Percentiles rank a stretch among this genome's conserved stretches.
Evolutionary conservation across 2,329 filamentous ascomycete genomes (phyloP).

Genomic region (Pseudomassariella vexata): DNA sequence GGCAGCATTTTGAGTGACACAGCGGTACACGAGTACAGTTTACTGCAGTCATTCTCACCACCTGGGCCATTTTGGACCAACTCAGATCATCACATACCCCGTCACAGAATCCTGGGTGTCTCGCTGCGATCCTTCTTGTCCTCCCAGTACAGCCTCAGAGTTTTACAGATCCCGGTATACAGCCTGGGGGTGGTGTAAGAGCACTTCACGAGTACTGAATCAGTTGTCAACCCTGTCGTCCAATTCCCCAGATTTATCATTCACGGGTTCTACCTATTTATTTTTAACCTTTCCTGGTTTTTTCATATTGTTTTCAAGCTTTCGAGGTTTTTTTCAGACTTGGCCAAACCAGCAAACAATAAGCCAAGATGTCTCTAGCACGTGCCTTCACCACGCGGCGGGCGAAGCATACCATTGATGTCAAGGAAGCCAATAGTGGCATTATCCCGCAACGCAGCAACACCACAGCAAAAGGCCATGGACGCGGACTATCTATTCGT

Average conservation of each 20-base stretch:
- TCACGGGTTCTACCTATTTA: too few relatives aligned
- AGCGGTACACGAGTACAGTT: constrained; percentile 8
- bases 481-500: constrained; percentile 41
- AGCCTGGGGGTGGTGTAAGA: too few relatives aligned
- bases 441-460: constrained; percentile 41
- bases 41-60: constrained; percentile 1
- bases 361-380: constrained; percentile 52
- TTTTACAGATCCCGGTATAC: too few relatives aligned
- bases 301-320: too few relatives aligned
- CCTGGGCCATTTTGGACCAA: constrained; percentile 1
- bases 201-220: too few relatives aligned
- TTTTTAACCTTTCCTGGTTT: too few relatives aligned
- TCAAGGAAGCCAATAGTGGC: constrained; percentile 35
- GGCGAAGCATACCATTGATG: constrained; percentile 48
- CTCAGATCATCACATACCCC: not conserved
- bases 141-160: too few relatives aligned
- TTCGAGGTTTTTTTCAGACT: not conserved
- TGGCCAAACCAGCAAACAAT: constrained; percentile 13
- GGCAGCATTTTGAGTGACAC: constrained; percentile 11
- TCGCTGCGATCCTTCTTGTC: too few relatives aligned
- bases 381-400: constrained; percentile 69
- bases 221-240: too few relatives aligned
- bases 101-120: too few relatives aligned
- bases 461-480: constrained; percentile 37
- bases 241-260: too few relatives aligned